Conservation (phyloP, 2,329 filamentous ascomycete species). For the Didymellaceae sp. region DNA sequence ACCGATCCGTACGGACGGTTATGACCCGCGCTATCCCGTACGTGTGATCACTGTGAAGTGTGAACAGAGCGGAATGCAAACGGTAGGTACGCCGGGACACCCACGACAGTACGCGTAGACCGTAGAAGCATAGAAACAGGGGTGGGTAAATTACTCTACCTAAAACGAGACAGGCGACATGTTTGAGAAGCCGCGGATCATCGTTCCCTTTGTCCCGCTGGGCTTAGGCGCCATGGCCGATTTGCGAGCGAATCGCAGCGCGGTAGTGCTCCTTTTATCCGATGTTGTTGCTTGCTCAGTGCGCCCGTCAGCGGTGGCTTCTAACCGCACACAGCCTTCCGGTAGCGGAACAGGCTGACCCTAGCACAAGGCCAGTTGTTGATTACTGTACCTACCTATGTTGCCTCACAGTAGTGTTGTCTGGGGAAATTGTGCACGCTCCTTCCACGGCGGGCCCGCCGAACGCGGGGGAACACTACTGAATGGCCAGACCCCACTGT, state of each 20-base stretch:
- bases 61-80: too few relatives aligned
- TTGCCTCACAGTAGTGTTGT: background rate
- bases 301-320: conserved; percentile 28
- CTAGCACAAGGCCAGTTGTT: conserved; percentile 6
- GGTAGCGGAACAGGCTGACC: conserved; percentile 5
- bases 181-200: conserved; percentile 23
- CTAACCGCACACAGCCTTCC: conserved; percentile 2
- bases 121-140: conserved; percentile 2
- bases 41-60: background rate
- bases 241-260: conserved; percentile 35
- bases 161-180: conserved; percentile 7
- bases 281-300: conserved; percentile 22
- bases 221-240: conserved; percentile 17
- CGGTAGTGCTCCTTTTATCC: conserved; percentile 42
- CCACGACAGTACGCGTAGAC: conserved; percentile 2
- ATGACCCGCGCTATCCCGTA: background rate
- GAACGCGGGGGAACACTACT: conserved; percentile 12
- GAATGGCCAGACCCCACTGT: conserved; percentile 1
- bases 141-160: conserved; percentile 12
- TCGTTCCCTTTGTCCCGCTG: conserved; percentile 29
- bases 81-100: conserved; percentile 4
- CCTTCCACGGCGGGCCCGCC: conserved; percentile 9
- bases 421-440: conserved; percentile 16
- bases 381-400: conserved; percentile 10
- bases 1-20: background rate